A percentile compares a stretch with the other conserved stretches of the same genome.
These are phyloP conservation scores for Plantago coronopus DNA, from an alignment of 305 asterid genomes.

Conservation along the genomic window DNA sequence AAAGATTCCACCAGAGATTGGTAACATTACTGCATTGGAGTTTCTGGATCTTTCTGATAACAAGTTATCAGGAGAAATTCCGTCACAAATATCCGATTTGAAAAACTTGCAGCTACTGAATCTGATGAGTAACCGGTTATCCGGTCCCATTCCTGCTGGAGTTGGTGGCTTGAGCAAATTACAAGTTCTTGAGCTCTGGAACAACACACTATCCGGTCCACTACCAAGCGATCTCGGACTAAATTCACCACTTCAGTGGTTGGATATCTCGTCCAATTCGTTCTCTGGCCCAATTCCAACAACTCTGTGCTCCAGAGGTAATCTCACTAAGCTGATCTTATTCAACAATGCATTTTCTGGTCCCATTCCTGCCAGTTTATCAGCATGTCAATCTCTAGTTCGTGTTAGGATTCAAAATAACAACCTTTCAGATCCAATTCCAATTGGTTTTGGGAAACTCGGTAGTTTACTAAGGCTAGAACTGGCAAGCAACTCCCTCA, in stretches of 20 bases:
- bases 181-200: slow-evolving; percentile 75
- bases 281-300: slow-evolving; percentile 62
- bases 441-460: slow-evolving; percentile 69
- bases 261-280: slow-evolving; percentile 69
- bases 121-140: slow-evolving; percentile 63
- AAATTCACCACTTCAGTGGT: slow-evolving; percentile 64
- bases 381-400: slow-evolving; percentile 57
- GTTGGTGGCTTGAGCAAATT: slow-evolving; percentile 45
- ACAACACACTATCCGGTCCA: slow-evolving; percentile 65
- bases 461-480: slow-evolving; percentile 65
- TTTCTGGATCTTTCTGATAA: slow-evolving; percentile 74
- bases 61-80: slow-evolving; percentile 66
- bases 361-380: slow-evolving; percentile 58
- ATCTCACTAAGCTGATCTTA: slow-evolving; percentile 75
- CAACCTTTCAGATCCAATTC: slow-evolving; percentile 62
- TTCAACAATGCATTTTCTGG: slow-evolving; percentile 82
- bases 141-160: slow-evolving; percentile 53
- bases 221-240: slow-evolving; percentile 67
- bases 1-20: slow-evolving; percentile 52
- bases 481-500: slow-evolving; percentile 59
- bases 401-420: slow-evolving; percentile 81
- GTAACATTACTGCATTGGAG: slow-evolving; percentile 48
- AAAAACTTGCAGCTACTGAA: slow-evolving; percentile 60
- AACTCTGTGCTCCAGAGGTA: slow-evolving; percentile 54
- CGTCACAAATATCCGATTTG: slow-evolving; percentile 44